A percentile compares a stretch with the other conserved stretches of the same genome.
These are phyloP conservation scores for Elsinoe australis DNA, from an alignment of 2,329 filamentous ascomycete species.

Conservation along the genomic window DNA sequence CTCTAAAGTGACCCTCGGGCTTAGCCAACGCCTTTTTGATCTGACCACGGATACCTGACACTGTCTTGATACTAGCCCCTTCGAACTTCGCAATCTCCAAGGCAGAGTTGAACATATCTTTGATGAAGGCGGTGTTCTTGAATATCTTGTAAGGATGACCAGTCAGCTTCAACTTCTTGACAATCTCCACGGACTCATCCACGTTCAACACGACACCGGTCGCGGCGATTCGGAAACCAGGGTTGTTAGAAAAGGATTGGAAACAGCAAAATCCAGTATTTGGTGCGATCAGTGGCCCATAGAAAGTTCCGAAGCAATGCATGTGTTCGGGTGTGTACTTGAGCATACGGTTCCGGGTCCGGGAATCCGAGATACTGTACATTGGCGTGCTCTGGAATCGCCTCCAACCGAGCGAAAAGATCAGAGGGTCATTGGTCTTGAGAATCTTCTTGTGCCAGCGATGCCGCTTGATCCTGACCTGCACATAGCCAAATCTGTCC, in stretches of 20 bases:
- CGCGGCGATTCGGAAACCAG: constrained; percentile 88
- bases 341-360: constrained; percentile 91
- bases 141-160: constrained; percentile 95
- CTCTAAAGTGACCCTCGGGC: constrained; percentile 90
- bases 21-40: constrained; percentile 93
- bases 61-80: constrained; percentile 89
- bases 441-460: constrained; percentile 99
- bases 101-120: constrained; percentile 91
- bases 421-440: constrained; percentile 94
- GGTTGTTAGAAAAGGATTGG: constrained; percentile 74
- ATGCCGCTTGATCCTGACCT: constrained; percentile 93
- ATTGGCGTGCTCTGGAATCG: constrained; percentile 88
- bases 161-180: constrained; percentile 98
- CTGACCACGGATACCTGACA: constrained; percentile 89
- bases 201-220: constrained; percentile 90
- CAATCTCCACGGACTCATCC: constrained; percentile 92
- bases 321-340: constrained; percentile 99
- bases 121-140: constrained; percentile 98
- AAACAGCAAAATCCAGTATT: constrained; percentile 95
- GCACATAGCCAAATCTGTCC: constrained; percentile 90
- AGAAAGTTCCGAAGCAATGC: constrained; percentile 96
- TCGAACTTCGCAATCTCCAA: constrained; percentile 98
- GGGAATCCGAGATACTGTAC: constrained; percentile 90
- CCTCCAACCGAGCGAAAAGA: constrained; percentile 94
- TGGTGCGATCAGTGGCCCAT: constrained; percentile 86